Base-by-base conservation (phyloP, 139 green algal genomes). In the Zygnema circumcarinatum region DNA sequence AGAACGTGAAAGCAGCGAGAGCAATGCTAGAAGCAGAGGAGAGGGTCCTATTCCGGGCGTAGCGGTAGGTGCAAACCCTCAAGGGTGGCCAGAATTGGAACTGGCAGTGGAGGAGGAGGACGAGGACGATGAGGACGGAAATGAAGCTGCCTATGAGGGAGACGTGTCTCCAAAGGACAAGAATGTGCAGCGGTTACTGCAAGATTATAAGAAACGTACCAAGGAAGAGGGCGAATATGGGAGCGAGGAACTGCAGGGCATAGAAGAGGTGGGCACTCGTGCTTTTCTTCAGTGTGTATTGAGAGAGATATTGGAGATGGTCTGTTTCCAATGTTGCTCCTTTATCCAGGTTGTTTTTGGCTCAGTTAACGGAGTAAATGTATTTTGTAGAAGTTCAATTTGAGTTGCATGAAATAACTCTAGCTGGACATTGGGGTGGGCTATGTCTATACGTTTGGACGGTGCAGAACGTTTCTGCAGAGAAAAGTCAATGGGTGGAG, bases 31-130 rank as follows among this genome's bases (percentile, higher is more conserved):
- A n/a, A n/a, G n/a, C n/a, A n/a, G n/a, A n/a, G n/a, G n/a, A n/a
- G n/a, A n/a, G n/a, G n/a, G n/a, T n/a, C n/a, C n/a, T n/a, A 62
- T 62, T 16, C 69, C 69, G 16, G 69, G 69, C 7, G 69, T 78
- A 22, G 69, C 16, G 69, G 35, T 41, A 41, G 69, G 35, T 7
- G 69, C 69, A 22, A 20, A 78, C 69, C 69, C 16, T 3, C 7
- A 20, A 16, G 7, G 3, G 11, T 78, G 69, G 69, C 69, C 69
- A 11, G 69, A 78, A 16, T 78, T 78, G 3, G 69, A 78, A 20
- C 69, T 78, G 35, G 36, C 16, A 22, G 69, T 78, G 69, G 69
- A 78, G 7, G 69, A 78, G 69, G 69, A 78, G 16, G 69, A 78
- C 11, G 69, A 78, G 69, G 69, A 78, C 3, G 69, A 78, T 3